A percentile compares a stretch with the other conserved stretches of the same genome.
Evolutionary conservation across 202 grass and related monocot species (phyloP).

Genomic region (Eragrostis tef): DNA sequence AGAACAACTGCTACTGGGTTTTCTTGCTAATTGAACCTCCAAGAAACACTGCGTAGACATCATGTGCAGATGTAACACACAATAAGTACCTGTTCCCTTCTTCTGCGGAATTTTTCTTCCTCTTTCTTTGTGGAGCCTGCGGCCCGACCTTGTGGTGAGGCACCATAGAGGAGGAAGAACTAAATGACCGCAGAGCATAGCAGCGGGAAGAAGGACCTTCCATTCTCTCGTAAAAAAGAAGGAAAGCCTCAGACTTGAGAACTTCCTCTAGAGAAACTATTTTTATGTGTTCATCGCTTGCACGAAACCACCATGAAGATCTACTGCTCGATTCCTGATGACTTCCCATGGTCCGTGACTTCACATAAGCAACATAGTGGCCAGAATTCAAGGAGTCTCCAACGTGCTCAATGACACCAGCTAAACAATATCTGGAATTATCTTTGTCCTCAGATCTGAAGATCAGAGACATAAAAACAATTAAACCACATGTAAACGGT

Average conservation of each 20-base stretch:
- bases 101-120: too few relatives aligned
- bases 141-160: too few relatives aligned
- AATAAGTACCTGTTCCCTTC: too few relatives aligned
- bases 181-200: too few relatives aligned
- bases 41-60: too few relatives aligned
- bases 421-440: constrained; percentile 46
- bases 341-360: neutral
- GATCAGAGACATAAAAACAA: neutral
- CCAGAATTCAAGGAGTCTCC: neutral
- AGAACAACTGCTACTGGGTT: too few relatives aligned
- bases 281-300: constrained; percentile 43
- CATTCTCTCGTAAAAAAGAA: constrained; percentile 67
- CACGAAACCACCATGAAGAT: constrained; percentile 50
- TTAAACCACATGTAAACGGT: neutral
- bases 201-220: neutral
- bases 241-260: constrained; percentile 54
- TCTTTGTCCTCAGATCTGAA: constrained; percentile 47
- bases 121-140: too few relatives aligned
- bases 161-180: too few relatives aligned
- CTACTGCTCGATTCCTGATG: too few relatives aligned
- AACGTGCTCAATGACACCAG: constrained; percentile 36
- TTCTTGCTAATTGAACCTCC: too few relatives aligned
- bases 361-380: neutral
- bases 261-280: constrained; percentile 54
- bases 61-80: too few relatives aligned